These are phyloP conservation scores for Tripidium arundinaceum DNA, from an alignment of 202 grass and related monocot genomes.

Conservation along the genomic window DNA sequence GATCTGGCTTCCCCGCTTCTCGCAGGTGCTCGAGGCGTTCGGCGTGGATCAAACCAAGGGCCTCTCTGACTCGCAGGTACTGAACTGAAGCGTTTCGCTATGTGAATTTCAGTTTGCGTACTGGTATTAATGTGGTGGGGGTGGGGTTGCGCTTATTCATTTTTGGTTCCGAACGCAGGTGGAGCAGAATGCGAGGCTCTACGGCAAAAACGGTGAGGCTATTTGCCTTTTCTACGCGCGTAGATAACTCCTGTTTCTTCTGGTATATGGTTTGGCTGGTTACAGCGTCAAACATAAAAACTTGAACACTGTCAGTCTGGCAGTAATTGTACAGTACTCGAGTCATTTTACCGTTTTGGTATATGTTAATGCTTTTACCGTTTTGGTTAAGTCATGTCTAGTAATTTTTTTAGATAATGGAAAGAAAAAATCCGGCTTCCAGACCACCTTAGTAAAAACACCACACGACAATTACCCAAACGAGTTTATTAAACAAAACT, in stretches of 20 bases:
- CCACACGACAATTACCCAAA: too few species aligned
- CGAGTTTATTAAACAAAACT: too few species aligned
- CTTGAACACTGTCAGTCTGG: neutral
- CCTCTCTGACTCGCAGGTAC: slow-evolving; percentile 85
- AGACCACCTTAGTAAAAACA: too few species aligned
- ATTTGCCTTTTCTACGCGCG: neutral
- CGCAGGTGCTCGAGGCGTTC: slow-evolving; percentile 78
- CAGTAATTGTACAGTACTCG: neutral
- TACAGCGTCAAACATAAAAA: neutral
- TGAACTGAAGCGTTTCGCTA: slow-evolving; percentile 1
- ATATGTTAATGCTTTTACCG: neutral
- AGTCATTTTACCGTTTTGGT: too few species aligned
- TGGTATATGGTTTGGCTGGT: neutral
- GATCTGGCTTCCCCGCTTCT: slow-evolving; percentile 40
- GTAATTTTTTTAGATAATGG: neutral
- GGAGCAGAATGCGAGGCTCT: slow-evolving; percentile 59
- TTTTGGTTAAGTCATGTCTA: neutral
- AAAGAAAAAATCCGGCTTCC: too few species aligned
- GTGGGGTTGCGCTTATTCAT: slow-evolving; percentile 20
- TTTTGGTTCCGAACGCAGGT: slow-evolving; percentile 61
- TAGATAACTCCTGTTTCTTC: neutral
- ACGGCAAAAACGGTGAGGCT: slow-evolving; percentile 72
- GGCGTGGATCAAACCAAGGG: slow-evolving; percentile 86
- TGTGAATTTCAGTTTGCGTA: neutral
- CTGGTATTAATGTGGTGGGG: neutral